Base-by-base conservation (phyloP, 1,284 basidiomycete genomes). In the Moesziomyces sp. region DNA sequence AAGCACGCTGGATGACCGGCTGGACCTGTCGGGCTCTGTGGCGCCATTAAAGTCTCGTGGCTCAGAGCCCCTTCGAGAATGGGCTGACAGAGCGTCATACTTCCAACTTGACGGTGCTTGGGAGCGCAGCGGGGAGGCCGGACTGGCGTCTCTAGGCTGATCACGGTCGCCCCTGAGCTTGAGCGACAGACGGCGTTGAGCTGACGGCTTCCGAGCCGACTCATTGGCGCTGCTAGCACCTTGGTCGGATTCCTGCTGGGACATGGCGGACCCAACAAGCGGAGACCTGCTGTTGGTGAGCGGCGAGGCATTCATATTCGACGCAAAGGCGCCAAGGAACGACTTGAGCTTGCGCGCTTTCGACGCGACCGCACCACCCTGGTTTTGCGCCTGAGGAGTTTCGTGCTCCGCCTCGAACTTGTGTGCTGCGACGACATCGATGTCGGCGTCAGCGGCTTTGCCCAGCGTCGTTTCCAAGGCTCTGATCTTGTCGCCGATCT, bases 301-400 rank as follows among this genome's bases (percentile, higher is more conserved):
- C 23, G 69, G 54, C 24, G 63, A 55, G 26, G 49, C 48, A 23
- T 67, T 55, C 46, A 66, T 72, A n/a, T 59, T 56, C 5, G 51
- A 48, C 5, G 56, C 45, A 33, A 72, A 56, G n/a, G 52, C 54
- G 21, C 63, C 69, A 14, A 72, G 62, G 52, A 72, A 72, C 3
- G 55, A 67, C 44, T 45, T 66, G 45, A 72, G 54, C 49, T 72
- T 72, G 42, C 63, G 69, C 28, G 58, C 56, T 40, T 66, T 65
- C 3, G 63, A 46, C 4, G 55, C 49, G 13, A 64, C 48, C 1
- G 61, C 68, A 14, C 57, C 63, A n/a, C 46, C 57, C 16, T 30
- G 5, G 13, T 30, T 8, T 2, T 16, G 16, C 21, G 26, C 28
- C 10, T 44, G 43, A 4, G 44, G 23, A 0, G 45, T 28, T 11